Evolutionary conservation across 2,329 filamentous ascomycete genomes (phyloP).

Genomic region (Xylariaceae sp.): DNA sequence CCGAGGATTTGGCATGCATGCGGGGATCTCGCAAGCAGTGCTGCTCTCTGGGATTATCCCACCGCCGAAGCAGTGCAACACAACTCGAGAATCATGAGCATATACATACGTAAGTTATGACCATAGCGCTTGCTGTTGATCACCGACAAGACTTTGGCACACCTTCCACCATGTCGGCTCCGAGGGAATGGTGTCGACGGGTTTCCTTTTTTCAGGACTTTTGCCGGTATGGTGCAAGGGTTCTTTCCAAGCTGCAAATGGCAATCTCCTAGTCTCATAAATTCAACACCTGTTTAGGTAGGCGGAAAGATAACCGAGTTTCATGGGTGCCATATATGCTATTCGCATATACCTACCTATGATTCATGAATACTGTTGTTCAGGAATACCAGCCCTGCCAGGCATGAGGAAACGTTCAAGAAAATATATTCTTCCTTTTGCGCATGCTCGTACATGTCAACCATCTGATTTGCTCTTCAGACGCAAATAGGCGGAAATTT

Average conservation of each 20-base stretch:
- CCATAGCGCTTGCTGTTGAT: neutral
- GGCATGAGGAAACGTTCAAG: no score
- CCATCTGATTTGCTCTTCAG: no score
- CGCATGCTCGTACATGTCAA: no score
- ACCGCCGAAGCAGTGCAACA: neutral
- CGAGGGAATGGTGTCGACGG: no score
- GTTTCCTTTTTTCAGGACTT: conserved; percentile 9
- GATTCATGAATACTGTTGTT: no score
- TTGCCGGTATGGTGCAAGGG: conserved; percentile 5
- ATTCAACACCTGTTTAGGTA: neutral
- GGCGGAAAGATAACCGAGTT: conserved; percentile 9
- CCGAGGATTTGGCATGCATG: conserved; percentile 7
- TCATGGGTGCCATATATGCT: conserved; percentile 8
- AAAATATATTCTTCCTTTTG: no score
- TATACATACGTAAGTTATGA: neutral
- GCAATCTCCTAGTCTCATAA: neutral
- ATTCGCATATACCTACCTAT: conserved; percentile 1
- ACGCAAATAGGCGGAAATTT: no score
- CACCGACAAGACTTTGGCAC: neutral
- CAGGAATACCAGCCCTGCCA: neutral
- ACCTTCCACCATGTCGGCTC: neutral
- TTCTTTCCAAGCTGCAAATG: conserved; percentile 5
- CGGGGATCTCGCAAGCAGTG: neutral
- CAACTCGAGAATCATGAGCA: no score
- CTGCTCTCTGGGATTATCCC: no score